These are phyloP conservation scores for Stagonosporopsis vannaccii DNA, from an alignment of 2,329 filamentous ascomycete species.

Conservation along the genomic window DNA sequence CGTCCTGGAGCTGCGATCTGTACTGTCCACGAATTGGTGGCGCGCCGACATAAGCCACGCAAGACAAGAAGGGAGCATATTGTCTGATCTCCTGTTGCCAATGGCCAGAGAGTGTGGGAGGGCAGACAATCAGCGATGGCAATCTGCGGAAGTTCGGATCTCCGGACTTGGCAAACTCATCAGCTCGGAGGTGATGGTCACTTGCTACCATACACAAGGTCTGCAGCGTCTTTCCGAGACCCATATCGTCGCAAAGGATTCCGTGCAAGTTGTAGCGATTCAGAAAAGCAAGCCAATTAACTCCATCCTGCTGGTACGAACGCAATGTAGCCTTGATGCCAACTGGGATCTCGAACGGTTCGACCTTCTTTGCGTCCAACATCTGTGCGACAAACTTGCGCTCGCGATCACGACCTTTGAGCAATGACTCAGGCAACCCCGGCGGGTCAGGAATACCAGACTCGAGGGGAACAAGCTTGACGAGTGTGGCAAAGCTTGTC, in stretches of 20 bases:
- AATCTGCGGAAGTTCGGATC: slow-evolving; percentile 79
- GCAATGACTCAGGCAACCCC: slow-evolving; percentile 84
- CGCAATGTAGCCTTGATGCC: slow-evolving; percentile 96
- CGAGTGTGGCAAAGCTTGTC: slow-evolving; percentile 94
- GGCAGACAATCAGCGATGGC: slow-evolving; percentile 93
- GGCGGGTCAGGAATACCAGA: slow-evolving; percentile 97
- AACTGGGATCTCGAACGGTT: slow-evolving; percentile 90
- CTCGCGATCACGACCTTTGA: slow-evolving; percentile 91
- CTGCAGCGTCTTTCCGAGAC: slow-evolving; percentile 95
- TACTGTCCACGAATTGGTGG: slow-evolving; percentile 79
- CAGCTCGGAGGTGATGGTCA: slow-evolving; percentile 91
- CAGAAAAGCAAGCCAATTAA: slow-evolving; percentile 98
- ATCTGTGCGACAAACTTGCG: slow-evolving; percentile 97
- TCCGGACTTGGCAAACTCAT: slow-evolving; percentile 85
- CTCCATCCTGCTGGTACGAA: slow-evolving; percentile 97
- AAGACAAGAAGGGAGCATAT: slow-evolving; percentile 91
- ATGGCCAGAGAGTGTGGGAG: slow-evolving; percentile 93
- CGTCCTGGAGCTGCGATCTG: slow-evolving; percentile 72
- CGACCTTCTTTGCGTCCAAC: slow-evolving; percentile 95
- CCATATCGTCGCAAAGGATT: slow-evolving; percentile 99
- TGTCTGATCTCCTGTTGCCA: slow-evolving; percentile 98
- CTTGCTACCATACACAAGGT: slow-evolving; percentile 98
- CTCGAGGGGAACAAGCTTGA: slow-evolving; percentile 95
- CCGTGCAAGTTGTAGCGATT: slow-evolving; percentile 98
- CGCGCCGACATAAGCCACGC: slow-evolving; percentile 89